A percentile compares a stretch with the other conserved stretches of the same genome.
Conservation (phyloP, 306 rosid species). For the Dryas drummondii region DNA sequence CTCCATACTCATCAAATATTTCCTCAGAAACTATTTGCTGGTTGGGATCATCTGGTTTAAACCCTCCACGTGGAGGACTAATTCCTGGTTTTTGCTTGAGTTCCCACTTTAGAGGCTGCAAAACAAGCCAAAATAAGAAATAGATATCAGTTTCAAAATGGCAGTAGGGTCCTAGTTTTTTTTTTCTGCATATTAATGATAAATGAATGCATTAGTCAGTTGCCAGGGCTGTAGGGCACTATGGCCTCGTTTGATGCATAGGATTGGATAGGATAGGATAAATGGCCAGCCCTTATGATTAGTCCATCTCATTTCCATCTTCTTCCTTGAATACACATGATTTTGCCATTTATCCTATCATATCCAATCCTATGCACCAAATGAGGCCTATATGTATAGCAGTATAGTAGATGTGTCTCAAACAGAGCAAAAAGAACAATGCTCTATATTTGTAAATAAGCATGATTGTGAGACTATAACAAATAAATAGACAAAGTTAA, state of each 20-base stretch:
- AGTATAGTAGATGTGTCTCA: neutral
- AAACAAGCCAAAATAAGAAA: conserved; percentile 30
- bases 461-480: neutral
- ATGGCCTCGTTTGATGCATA: too few species aligned
- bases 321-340: too few species aligned
- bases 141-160: neutral
- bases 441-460: neutral
- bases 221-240: too few species aligned
- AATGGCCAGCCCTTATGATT: too few species aligned
- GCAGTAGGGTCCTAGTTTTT: neutral
- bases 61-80: conserved; percentile 99
- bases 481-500: neutral
- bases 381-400: neutral
- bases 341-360: too few species aligned
- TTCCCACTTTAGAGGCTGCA: conserved; percentile 96
- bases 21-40: conserved; percentile 97
- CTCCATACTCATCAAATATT: conserved; percentile 98
- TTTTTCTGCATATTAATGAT: neutral
- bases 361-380: too few species aligned
- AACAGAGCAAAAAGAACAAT: neutral
- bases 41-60: conserved; percentile 85
- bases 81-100: conserved; percentile 99
- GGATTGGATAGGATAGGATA: too few species aligned
- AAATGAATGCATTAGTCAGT: neutral
- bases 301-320: too few species aligned